Percentiles rank a stretch among this genome's conserved stretches.
These are phyloP conservation scores for Astragalus membranaceus DNA, from an alignment of 306 rosid species.

Conservation along the genomic window DNA sequence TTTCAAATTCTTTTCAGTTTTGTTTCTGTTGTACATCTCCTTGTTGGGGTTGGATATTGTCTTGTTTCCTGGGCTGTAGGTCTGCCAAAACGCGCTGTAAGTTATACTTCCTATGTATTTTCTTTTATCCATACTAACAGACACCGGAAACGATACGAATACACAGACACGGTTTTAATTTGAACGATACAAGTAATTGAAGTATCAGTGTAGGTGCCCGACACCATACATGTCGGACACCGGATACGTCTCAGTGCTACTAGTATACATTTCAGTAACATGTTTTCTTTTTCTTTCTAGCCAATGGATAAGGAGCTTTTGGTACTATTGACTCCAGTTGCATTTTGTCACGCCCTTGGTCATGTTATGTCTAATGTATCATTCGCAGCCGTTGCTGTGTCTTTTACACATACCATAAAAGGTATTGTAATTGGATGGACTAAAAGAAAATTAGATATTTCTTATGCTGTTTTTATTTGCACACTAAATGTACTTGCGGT, in stretches of 20 bases:
- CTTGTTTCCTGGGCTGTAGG: not conserved
- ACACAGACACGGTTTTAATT: no score
- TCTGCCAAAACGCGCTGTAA: conserved; percentile 1
- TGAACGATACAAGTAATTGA: no score
- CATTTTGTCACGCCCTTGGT: conserved; percentile 10
- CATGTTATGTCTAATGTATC: conserved; percentile 12
- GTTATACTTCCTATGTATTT: not conserved
- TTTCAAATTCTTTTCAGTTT: not conserved
- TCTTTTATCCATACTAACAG: no score
- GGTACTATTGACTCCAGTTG: conserved; percentile 2
- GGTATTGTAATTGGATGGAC: not conserved
- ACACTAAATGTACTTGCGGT: no score
- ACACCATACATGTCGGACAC: no score
- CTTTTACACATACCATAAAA: conserved; percentile 6
- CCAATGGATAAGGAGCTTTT: conserved; percentile 5
- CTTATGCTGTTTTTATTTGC: no score
- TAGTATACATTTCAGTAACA: not conserved
- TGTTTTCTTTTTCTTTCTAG: not conserved
- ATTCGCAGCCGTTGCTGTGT: conserved; percentile 4
- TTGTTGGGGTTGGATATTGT: conserved; percentile 7
- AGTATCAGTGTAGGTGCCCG: no score
- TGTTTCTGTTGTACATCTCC: conserved; percentile 5
- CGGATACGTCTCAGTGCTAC: no score
- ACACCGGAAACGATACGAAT: no score
- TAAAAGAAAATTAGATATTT: no score